Evolutionary conservation across 129 eudicot species (phyloP), one percentile per base, ranked within the genome.

Genomic region (Solidago caesia): DNA sequence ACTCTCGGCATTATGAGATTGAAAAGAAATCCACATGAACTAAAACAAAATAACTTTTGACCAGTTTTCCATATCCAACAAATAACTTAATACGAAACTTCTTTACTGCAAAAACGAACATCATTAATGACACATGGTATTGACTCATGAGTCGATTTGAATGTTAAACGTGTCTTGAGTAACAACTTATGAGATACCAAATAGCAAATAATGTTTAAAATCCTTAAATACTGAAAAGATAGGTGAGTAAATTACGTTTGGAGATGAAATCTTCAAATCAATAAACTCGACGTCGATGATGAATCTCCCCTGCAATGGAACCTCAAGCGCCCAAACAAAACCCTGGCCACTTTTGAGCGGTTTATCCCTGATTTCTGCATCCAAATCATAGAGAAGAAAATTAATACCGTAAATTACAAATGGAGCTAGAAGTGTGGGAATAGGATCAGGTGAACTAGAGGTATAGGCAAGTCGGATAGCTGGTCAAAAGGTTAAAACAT

Each of bases 211-310:
- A 21, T 71, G 5, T 26, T 14, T 48, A 51, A 68, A 21, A 61
- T 69, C 29, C 59, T 47, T 1, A 69, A 15, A 26, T 29, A 10
- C 59, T 26, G 44, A 55, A 67, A 44, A 12, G 51, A 64, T 7
- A 33, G 67, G 57, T 46, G 15, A 65, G 59, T 0, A 33, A 73
- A 21, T 79, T 86, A 93, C 98, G 66, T 86, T 76, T 59, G 87
- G 70, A 72, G 97, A 79, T 15, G 86, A 77, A 42, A 72, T 85
- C 77, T 90, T 90, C 51, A 95, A 70, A 84, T 95, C 99, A 77
- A 87, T 87, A 80, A 95, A 95, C 82, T 95, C 99, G 33, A 95
- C 89, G 67, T 95, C 97, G 39, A 95, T 84, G 83, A 95, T 91
- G 80, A 95, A 89, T 70, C 86, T 95, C 16, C 96, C 97, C 1